Evolutionary conservation across 2,329 filamentous ascomycete species (phyloP), one percentile per base, ranked within the genome.

Genomic region (Pseudocercospora fijiensis): DNA sequence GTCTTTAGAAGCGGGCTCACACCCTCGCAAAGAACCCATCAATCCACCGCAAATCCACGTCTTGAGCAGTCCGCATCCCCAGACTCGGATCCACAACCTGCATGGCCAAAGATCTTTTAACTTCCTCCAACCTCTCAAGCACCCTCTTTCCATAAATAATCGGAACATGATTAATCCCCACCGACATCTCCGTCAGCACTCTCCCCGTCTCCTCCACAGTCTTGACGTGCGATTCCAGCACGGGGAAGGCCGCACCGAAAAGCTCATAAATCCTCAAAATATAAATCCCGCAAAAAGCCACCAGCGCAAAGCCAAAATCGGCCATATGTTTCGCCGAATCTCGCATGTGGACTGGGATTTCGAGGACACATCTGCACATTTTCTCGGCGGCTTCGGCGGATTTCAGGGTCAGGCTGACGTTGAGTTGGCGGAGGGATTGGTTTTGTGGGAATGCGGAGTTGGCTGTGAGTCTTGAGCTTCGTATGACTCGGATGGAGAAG

Each of bases 261-360:
- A 57, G 33, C 26, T 61, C 59, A 27, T 61, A 57, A 22, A 61
- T 61, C n/a, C 59, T 30, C 22, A 61, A 13, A 16, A 61, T 24
- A 24, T 45, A 57, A 6, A 61, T 30, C n/a, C 30, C 59, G n/a
- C 59, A 61, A 22, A 61, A 61, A 18, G 59, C 59, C 4, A 61
- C n/a, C 5, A 61, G 27, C 26, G 59, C 59, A 20, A 56, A 61
- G 2, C 59, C 59, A 24, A 61, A 57, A 37, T 61, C 59, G 10
- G 51, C 52, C 52, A 61, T 61, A 33, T 61, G 45, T 13, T 52
- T 41, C 24, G 59, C 59, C 20, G 28, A 47, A 27, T 61, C 59
- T 16, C 51, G 37, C n/a, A 18, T 57, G 8, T 57, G 3, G 11
- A 41, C 37, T 6, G 33, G 43, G 26, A 61, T 61, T 13, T 61